These are phyloP conservation scores for Casuarina equisetifolia DNA, from an alignment of 306 rosid species.

Conservation along the genomic window DNA sequence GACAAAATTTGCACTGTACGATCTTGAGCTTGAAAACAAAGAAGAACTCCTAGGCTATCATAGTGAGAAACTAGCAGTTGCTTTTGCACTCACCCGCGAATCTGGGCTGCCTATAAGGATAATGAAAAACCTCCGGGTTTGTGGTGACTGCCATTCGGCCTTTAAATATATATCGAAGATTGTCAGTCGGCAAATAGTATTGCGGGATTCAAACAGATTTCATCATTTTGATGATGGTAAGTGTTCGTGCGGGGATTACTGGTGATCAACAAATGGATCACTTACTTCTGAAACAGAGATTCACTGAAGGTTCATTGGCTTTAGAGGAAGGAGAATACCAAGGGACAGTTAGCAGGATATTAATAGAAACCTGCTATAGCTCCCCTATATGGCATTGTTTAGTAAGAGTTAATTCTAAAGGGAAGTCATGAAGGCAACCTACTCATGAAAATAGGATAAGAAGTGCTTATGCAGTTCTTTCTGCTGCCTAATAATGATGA, in stretches of 20 bases:
- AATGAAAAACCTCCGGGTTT: slow-evolving; percentile 88
- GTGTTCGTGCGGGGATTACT: slow-evolving; percentile 87
- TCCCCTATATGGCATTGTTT: neutral
- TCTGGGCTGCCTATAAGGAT: slow-evolving; percentile 84
- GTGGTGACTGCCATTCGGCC: slow-evolving; percentile 93
- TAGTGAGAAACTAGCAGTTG: slow-evolving; percentile 86
- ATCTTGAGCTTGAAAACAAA: slow-evolving; percentile 82
- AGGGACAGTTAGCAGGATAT: neutral
- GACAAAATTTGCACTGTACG: slow-evolving; percentile 67
- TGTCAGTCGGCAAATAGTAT: slow-evolving; percentile 61
- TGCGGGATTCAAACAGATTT: slow-evolving; percentile 83
- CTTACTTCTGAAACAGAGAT: neutral
- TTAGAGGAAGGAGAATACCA: neutral
- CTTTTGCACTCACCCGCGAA: slow-evolving; percentile 77
- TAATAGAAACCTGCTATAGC: neutral
- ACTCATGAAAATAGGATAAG: neutral
- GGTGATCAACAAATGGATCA: slow-evolving; percentile 39
- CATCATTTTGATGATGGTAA: slow-evolving; percentile 77
- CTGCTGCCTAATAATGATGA: too few species aligned
- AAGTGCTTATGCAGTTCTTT: neutral
- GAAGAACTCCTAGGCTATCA: slow-evolving; percentile 84
- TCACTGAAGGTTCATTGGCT: neutral
- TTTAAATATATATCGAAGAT: slow-evolving; percentile 79
- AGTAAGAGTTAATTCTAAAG: neutral
- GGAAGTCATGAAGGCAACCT: neutral